Base-by-base conservation (phyloP, 2,329 filamentous ascomycete species). In the Cadophora malorum region DNA sequence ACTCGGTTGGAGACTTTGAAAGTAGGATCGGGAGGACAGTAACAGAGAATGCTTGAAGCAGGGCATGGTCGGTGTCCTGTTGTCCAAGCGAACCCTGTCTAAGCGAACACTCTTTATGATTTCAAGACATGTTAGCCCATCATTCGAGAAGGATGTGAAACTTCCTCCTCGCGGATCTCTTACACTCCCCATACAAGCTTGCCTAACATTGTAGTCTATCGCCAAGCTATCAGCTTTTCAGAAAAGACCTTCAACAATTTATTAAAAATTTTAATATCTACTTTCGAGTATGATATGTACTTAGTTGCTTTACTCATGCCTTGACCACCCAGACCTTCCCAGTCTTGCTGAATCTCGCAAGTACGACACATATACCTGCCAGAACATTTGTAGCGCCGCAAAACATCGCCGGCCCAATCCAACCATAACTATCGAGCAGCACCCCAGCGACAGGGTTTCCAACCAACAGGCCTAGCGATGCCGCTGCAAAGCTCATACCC, bases 361-460 rank as follows among this genome's bases (percentile, higher is more conserved):
- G 64, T 31, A 80, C 64, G 66, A 82, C 81, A 35, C 79, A 74
- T 10, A 76, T 69, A 45, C 78, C 79, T 25, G 82, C 83, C 16
- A 76, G 77, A 31, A 82, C 33, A 73, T 84, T 80, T 69, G 83
- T 78, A 12, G 86, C 78, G 1, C 90, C 90, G 50, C 84, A 84
- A 75, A 91, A 92, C 8, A 91, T 79, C 41, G 64, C 68, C 8
- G 65, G 65, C 23, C 65, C 67, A 52, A 19, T 87, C 88, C 52
- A 73, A 0, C 72, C 72, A 38, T 70, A 92, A 83, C 63, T 91
- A 87, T 7, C 85, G 87, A 72, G 92, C 89, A 72, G 45, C 4
- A 71, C 58, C 23, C 70, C 72, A 10, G 71, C 72, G n/a, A 74
- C 67, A 60, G 63, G 78, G 75, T 78, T 76, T 0, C 78, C 79